Conservation (phyloP, 2,329 filamentous ascomycete genomes). For the Trichothecium sympodiale region DNA sequence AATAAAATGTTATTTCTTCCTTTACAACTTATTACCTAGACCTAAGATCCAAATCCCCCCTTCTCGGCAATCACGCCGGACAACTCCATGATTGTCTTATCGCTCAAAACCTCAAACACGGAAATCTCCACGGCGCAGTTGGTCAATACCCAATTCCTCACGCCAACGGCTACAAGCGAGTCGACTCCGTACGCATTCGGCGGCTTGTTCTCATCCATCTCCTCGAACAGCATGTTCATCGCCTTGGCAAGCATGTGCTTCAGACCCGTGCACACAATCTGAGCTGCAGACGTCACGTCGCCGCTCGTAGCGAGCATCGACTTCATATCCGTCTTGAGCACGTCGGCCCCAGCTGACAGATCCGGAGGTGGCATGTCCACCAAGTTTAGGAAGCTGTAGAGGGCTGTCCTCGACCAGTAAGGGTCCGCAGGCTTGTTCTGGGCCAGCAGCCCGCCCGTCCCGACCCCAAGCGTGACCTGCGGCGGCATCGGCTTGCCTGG, state of each 20-base stretch:
- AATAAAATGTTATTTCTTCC: too few species aligned
- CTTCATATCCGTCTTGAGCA: slow-evolving; percentile 15
- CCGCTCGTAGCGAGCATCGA: slow-evolving; percentile 16
- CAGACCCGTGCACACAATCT: slow-evolving; percentile 24
- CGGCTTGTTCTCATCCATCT: slow-evolving; percentile 29
- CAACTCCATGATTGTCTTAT: slow-evolving; percentile 27
- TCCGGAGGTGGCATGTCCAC: slow-evolving; percentile 30
- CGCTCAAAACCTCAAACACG: slow-evolving; percentile 38
- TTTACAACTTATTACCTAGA: too few species aligned
- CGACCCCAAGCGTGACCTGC: slow-evolving; percentile 40
- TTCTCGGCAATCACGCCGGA: slow-evolving; percentile 22
- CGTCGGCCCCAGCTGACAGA: slow-evolving; percentile 9
- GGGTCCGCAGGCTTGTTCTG: slow-evolving; percentile 42
- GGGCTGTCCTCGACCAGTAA: slow-evolving; percentile 39
- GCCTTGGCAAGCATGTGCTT: slow-evolving; percentile 29
- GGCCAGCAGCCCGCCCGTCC: slow-evolving; percentile 39
- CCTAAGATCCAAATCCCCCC: slow-evolving; percentile 15
- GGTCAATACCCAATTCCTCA: slow-evolving; percentile 38
- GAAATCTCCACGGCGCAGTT: slow-evolving; percentile 32
- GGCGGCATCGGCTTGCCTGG: slow-evolving; percentile 22
- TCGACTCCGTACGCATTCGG: slow-evolving; percentile 39
- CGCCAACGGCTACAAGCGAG: slow-evolving; percentile 39
- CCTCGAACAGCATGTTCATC: slow-evolving; percentile 31
- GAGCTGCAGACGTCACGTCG: slow-evolving; percentile 16
- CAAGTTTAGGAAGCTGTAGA: slow-evolving; percentile 36